Evolutionary conservation across 1,284 basidiomycete species (phyloP).

Genomic region (Ceratobasidium sp.): DNA sequence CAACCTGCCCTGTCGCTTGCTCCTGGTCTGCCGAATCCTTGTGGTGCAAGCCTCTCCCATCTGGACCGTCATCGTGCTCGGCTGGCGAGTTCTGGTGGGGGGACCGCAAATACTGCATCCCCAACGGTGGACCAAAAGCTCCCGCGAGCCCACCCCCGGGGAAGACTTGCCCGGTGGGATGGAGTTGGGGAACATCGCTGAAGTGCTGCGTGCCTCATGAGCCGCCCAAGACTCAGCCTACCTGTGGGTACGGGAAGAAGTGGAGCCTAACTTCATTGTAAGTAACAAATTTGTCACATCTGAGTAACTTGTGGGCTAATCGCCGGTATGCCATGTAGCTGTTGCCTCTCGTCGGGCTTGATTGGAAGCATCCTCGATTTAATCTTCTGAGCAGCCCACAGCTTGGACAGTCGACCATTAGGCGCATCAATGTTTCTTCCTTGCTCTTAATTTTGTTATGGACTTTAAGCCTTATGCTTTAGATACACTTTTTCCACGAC

Average conservation of each 20-base stretch:
- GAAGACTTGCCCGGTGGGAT: slow-evolving; percentile 24
- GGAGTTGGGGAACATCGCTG: slow-evolving; percentile 29
- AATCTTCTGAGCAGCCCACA: slow-evolving; percentile 14
- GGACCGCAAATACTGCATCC: slow-evolving; percentile 35
- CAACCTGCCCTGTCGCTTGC: slow-evolving; percentile 37
- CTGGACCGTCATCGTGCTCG: slow-evolving; percentile 35
- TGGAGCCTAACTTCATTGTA: slow-evolving; percentile 41
- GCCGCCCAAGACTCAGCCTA: slow-evolving; percentile 27
- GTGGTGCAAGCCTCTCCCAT: slow-evolving; percentile 40
- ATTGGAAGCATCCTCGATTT: slow-evolving; percentile 29
- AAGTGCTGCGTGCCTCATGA: slow-evolving; percentile 35
- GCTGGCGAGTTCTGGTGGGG: slow-evolving; percentile 42
- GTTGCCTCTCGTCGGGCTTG: slow-evolving; percentile 31
- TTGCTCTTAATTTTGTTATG: too few species aligned
- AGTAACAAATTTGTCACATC: not conserved
- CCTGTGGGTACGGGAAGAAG: slow-evolving; percentile 30
- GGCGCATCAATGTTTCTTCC: too few species aligned
- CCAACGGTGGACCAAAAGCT: slow-evolving; percentile 27
- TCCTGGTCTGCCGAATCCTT: slow-evolving; percentile 31
- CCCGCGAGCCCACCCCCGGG: slow-evolving; percentile 35
- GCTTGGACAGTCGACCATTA: too few species aligned
- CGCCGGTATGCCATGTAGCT: slow-evolving; percentile 10
- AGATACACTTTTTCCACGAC: not conserved
- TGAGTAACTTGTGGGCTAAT: not conserved
- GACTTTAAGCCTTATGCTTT: slow-evolving; percentile 16